These are phyloP conservation scores for Luvunga scandens DNA, from an alignment of 345 rosid species.

Conservation along the genomic window DNA sequence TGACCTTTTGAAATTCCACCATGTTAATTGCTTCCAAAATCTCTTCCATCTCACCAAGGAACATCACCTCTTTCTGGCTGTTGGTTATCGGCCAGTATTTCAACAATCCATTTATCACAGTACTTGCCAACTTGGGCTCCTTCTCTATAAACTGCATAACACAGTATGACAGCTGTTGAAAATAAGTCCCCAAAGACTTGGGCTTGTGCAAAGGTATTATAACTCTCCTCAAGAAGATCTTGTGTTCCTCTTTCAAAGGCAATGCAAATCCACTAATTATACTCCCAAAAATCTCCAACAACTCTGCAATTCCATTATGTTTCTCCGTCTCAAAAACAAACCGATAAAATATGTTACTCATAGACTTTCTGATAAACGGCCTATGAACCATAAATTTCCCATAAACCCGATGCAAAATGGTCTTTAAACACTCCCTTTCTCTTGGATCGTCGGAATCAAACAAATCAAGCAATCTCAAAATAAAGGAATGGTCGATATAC, in stretches of 20 bases:
- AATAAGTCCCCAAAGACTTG: constrained; percentile 69
- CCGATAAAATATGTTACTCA: constrained; percentile 69
- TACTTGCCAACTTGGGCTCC: constrained; percentile 67
- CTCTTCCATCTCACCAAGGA: constrained; percentile 80
- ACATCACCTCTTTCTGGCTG: constrained; percentile 91
- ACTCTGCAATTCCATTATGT: constrained; percentile 76
- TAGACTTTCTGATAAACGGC: constrained; percentile 73
- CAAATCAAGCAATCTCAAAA: constrained; percentile 75
- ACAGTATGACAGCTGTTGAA: constrained; percentile 75
- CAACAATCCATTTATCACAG: constrained; percentile 66
- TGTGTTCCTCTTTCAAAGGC: constrained; percentile 92
- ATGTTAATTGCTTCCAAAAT: constrained; percentile 68
- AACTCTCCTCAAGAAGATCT: constrained; percentile 79
- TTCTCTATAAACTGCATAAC: constrained; percentile 81
- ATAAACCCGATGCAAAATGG: constrained; percentile 64
- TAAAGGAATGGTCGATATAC: constrained; percentile 75
- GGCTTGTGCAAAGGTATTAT: constrained; percentile 89
- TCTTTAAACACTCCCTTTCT: constrained; percentile 81
- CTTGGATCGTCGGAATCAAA: constrained; percentile 84
- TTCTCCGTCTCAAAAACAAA: constrained; percentile 79
- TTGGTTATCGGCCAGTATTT: constrained; percentile 85
- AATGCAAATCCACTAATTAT: constrained; percentile 78
- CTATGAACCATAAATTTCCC: constrained; percentile 94
- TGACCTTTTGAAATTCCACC: constrained; percentile 75
- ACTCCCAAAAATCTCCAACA: constrained; percentile 86